Base-by-base conservation (phyloP, 768 basidiomycete genomes). In the Pleurotus ostreatus region DNA sequence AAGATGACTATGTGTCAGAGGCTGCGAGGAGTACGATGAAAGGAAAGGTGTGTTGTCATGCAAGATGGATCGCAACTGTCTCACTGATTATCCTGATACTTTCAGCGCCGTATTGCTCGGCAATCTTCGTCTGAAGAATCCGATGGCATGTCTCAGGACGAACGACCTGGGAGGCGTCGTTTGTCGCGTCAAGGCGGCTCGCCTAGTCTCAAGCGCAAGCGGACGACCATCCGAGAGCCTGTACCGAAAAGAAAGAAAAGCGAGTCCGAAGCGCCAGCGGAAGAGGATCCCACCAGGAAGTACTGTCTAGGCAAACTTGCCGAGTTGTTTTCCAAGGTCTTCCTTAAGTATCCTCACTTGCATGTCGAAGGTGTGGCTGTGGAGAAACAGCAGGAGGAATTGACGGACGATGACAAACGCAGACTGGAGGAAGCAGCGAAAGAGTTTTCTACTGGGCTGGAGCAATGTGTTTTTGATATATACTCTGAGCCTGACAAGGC, bases 251-350 rank as follows among this genome's bases (percentile, higher is more conserved):
- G 79, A 57, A 78, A 74, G 63, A 80, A 75, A 61, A 75, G 76
- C 26, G 70, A 74, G 26, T 67, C 68, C 39, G 71, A 72, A 11
- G 25, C 70, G 18, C 62, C 64, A n/a, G 70, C 75, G 0, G 68
- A 72, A 5, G 86, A 86, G n/a, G 91, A 94, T 63, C 83, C 88
- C 7, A 78, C 82, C 0, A 78, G 92, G 59, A 91, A 85, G 66
- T 93, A 92, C 61, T 94, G 92, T 68, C 74, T 89, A 48, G 79
- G 80, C 12, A 92, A 92, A 69, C 70, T 92, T 62, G 80, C 84
- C 62, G 86, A 88, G 47, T 71, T 92, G 59, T 82, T 92, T 68
- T 74, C 74, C 58, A 79, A 84, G 25, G 82, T 93, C 18, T 93
- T 89, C 68, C 62, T 83, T 60, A 78, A 82, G 59, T 89, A 92